Base-by-base conservation (phyloP, 495 filamentous ascomycete genomes). In the Sporormia fimetaria region DNA sequence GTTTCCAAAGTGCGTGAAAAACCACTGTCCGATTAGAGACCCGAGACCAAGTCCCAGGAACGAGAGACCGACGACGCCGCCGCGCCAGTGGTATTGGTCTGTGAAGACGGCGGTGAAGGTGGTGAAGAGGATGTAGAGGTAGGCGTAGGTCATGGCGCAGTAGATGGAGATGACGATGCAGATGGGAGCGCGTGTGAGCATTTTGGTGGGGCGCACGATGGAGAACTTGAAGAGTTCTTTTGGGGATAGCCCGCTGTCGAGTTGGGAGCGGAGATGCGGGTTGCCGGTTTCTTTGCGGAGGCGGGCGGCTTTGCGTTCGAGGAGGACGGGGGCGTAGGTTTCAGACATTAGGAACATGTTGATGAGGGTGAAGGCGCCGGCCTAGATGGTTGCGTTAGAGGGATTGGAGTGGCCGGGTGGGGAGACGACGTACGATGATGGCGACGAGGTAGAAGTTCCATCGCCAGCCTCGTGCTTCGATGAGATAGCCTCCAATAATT, bases 71-170 rank as follows among this genome's bases (percentile, higher is more conserved):
- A 54, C 42, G 23, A 51, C 36, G 29, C 42, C 44, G 12, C 40
- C 34, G 23, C 36, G 27, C 35, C 47, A 60, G 40, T 58, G 55
- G 56, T 84, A 83, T 1, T 69, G 58, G 16, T 59, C 45, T 2
- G 63, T 55, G 53, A 74, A 85, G 21, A 83, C 70, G 14, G 58
- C 49, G 1, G 76, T 71, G 58, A 83, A 75, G n/a, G 79, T 80
- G 16, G 77, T 78, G 64, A 84, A 81, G 37, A 90, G 69, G 45
- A 93, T 74, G 60, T 90, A 93, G 9, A 88, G 59, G 18, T 83
- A 77, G 8, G 81, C 78, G 54, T 86, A 87, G 7, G 76, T 64
- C 42, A 85, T 73, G 27, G 80, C 75, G 63, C 87, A 74, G 57
- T 87, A 88, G 3, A 83, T 46, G 10, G 74, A 78, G 12, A 81